These are phyloP conservation scores for Citrullus colocynthis DNA, from an alignment of 306 rosid genomes.

Conservation along the genomic window DNA sequence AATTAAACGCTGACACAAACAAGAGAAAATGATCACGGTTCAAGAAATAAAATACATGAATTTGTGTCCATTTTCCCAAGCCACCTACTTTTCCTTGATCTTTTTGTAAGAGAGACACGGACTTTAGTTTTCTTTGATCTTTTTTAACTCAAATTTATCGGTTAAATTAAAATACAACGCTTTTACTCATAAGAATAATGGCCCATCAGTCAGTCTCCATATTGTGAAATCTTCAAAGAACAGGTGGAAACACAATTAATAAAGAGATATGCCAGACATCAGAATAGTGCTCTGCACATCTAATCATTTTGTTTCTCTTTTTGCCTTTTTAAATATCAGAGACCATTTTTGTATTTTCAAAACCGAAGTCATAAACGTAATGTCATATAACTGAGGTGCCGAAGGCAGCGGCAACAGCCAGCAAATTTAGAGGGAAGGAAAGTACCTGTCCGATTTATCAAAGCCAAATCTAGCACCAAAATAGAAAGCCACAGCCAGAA, in stretches of 20 bases:
- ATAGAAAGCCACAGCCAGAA: conserved; percentile 36
- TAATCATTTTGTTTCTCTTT: neutral
- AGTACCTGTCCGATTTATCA: conserved; percentile 37
- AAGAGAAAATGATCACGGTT: neutral
- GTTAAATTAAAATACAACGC: neutral
- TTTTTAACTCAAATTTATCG: neutral
- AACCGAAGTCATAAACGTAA: neutral
- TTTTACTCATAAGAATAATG: neutral
- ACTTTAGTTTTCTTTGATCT: too few relatives aligned
- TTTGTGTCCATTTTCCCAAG: neutral
- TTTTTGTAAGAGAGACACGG: neutral
- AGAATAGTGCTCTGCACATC: neutral
- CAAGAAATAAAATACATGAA: neutral
- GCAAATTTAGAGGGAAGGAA: neutral
- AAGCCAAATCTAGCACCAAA: conserved; percentile 43
- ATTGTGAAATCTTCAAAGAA: neutral
- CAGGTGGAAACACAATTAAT: neutral
- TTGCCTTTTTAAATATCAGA: neutral
- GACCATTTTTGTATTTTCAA: neutral
- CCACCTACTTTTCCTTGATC: neutral
- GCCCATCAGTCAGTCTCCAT: neutral
- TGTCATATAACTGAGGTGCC: neutral
- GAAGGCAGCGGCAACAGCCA: neutral
- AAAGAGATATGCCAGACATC: neutral
- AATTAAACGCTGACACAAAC: neutral